Base-by-base conservation (phyloP, 768 basidiomycete species). In the Suillus subaureus region DNA sequence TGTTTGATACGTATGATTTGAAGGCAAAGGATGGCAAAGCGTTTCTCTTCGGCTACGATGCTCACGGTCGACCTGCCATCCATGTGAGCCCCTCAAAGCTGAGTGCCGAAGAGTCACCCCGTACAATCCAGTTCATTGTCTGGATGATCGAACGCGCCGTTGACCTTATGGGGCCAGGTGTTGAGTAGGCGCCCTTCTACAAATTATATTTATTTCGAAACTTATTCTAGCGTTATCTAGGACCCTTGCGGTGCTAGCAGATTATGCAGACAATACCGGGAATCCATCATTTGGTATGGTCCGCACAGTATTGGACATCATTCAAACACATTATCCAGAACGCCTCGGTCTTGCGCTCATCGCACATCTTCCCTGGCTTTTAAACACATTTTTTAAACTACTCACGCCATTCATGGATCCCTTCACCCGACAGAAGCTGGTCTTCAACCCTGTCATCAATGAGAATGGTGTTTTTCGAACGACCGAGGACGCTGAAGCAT, bases 241-340 rank as follows among this genome's bases (percentile, higher is more conserved):
- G 74, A 88, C 85, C 15, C 68, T 94, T 33, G 83, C 82, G 13
- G 79, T 94, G 26, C 84, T 95, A 77, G 87, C 93, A 68, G 89
- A 95, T 79, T 93, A 89, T 62, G 90, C 85, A 7, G 91, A 91
- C 73, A 84, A 83, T 73, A 86, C 84, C 42, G 93, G 91, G 75
- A 85, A 71, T 28, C 83, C 85, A 1, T 79, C 82, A 6, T 60
- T 86, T 13, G 42, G 70, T 0, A 77, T 74, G 13, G 66, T 83
- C 7, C 77, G 80, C 9, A 72, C 69, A 28, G 79, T 83, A 12
- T 81, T 90, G 61, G 77, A 82, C 73, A 90, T 93, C 69, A 81
- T 94, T 18, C 93, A 94, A 71, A 84, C 87, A 26, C 92, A 95
- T 72, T 95, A 94, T 71, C 93, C 93, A 0, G 95, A 97, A 74